Evolutionary conservation across 2,329 filamentous ascomycete genomes (phyloP).

Genomic region (Paraconiothyrium sp.): DNA sequence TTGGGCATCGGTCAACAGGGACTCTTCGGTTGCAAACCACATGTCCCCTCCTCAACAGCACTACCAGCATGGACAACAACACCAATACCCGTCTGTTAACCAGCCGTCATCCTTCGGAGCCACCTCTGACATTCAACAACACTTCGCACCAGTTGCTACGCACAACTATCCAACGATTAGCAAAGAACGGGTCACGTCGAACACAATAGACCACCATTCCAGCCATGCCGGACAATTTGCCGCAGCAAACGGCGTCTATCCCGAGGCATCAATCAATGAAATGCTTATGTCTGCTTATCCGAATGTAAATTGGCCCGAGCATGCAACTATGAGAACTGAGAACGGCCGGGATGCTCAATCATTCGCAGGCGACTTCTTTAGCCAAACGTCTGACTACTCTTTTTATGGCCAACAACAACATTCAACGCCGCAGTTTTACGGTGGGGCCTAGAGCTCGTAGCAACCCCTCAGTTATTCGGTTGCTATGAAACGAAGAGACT

Average conservation of each 20-base stretch:
- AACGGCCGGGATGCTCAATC: not conserved
- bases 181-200: not conserved
- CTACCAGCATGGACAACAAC: not conserved
- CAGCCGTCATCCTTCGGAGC: not conserved
- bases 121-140: not conserved
- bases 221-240: not conserved
- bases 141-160: not conserved
- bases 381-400: not conserved
- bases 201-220: not conserved
- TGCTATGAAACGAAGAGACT: not conserved
- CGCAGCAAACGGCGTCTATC: not conserved
- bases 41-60: slow-evolving; percentile 2
- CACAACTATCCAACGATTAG: not conserved
- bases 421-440: no score
- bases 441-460: not conserved
- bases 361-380: not conserved
- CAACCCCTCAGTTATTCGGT: not conserved
- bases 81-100: not conserved
- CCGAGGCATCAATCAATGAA: not conserved
- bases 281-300: no score
- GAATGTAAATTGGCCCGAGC: no score
- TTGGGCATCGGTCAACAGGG: not conserved
- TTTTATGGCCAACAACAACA: not conserved
- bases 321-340: not conserved
- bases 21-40: not conserved